Conservation (phyloP, 116 monocot species). For the Papilionanthe hybrid region DNA sequence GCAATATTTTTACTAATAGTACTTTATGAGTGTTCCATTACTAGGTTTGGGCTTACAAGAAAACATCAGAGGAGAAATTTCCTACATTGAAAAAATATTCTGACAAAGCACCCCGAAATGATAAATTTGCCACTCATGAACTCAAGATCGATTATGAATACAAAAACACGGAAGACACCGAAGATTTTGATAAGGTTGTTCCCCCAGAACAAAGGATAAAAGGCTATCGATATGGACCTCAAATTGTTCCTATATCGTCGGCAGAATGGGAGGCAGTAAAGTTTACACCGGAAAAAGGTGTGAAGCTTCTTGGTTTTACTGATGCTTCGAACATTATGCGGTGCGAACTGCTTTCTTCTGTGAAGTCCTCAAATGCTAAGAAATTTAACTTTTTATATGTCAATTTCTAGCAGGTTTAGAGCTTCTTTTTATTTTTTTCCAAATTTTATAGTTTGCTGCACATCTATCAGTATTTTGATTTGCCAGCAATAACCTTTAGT, state of each 20-base stretch:
- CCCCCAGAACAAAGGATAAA: conserved; percentile 95
- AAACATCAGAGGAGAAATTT: conserved; percentile 92
- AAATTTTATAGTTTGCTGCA: not conserved
- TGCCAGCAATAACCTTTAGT: not conserved
- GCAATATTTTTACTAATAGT: not conserved
- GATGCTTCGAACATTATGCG: conserved; percentile 69
- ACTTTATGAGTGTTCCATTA: not conserved
- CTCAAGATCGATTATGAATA: conserved; percentile 86
- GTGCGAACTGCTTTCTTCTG: conserved; percentile 23
- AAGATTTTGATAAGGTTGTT: conserved; percentile 63
- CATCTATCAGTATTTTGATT: not conserved
- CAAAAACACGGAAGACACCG: conserved; percentile 51
- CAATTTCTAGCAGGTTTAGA: not conserved
- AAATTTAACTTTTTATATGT: not conserved
- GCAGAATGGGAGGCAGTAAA: conserved; percentile 81
- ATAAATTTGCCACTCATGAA: conserved; percentile 91
- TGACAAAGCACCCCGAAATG: conserved; percentile 77
- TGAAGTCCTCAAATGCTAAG: not conserved
- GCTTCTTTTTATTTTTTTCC: not conserved
- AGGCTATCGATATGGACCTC: conserved; percentile 94
- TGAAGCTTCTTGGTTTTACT: conserved; percentile 83
- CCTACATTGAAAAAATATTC: conserved; percentile 88
- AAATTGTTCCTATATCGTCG: conserved; percentile 85
- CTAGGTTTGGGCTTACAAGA: conserved; percentile 98
- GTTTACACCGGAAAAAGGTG: conserved; percentile 82